Conservation (phyloP, 2,329 filamentous ascomycete species). For the Sporothrix mexicana region DNA sequence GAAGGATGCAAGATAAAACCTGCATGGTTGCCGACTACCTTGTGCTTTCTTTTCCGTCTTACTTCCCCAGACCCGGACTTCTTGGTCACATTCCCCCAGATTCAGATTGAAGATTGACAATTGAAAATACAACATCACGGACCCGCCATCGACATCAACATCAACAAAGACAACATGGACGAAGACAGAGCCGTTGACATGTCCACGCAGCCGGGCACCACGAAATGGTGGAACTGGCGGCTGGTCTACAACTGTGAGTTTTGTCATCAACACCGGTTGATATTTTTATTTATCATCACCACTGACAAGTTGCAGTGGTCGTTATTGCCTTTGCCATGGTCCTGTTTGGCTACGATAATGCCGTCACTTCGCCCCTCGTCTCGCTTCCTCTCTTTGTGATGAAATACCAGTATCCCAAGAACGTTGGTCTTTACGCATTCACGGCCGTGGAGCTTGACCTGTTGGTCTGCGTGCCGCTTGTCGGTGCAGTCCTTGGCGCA, state of each 20-base stretch:
- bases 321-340: background rate
- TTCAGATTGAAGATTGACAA: too few species aligned
- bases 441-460: background rate
- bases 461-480: background rate
- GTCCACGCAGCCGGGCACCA: background rate
- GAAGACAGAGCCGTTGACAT: background rate
- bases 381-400: background rate
- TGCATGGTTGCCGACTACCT: background rate
- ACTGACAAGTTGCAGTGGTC: background rate
- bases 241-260: background rate
- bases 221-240: background rate
- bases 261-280: too few species aligned
- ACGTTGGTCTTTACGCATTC: background rate
- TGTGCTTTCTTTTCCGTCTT: background rate
- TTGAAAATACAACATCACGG: too few species aligned
- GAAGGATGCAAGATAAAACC: background rate
- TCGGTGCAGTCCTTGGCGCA: background rate
- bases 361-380: background rate
- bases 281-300: too few species aligned
- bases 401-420: background rate
- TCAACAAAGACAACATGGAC: background rate
- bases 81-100: too few species aligned
- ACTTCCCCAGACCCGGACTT: too few species aligned
- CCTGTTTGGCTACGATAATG: background rate
- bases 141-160: background rate